phyloP scores from a whole-genome alignment of 352 stramenopile genomes.

The Thalassiosira mediterranea region DNA sequence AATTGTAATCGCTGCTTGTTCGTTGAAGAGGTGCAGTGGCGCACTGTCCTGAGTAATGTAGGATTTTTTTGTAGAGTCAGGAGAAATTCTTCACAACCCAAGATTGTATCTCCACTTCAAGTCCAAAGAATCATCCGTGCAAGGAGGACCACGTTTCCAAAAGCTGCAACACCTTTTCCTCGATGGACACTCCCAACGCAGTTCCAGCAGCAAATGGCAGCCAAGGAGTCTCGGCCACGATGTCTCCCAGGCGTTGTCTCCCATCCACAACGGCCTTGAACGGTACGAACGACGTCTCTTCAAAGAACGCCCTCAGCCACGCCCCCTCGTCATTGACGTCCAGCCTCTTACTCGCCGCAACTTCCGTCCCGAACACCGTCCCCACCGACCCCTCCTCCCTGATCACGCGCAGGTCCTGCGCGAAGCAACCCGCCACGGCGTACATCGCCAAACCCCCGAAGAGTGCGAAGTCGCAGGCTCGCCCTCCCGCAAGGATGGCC shows the following conservation, averaged over 20 bases:
- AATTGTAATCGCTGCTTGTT: no score
- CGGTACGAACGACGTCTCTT: slow-evolving; percentile 58
- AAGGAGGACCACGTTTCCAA: slow-evolving; percentile 15
- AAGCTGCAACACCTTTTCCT: slow-evolving; percentile 26
- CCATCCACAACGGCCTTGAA: slow-evolving; percentile 56
- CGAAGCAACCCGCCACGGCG: slow-evolving; percentile 51
- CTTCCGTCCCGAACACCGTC: slow-evolving; percentile 52
- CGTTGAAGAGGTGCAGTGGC: no score
- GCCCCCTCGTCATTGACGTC: slow-evolving; percentile 17
- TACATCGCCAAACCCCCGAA: slow-evolving; percentile 62
- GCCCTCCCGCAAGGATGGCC: slow-evolving; percentile 19
- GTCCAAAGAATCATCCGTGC: no score
- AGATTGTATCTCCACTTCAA: no score
- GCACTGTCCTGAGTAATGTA: no score
- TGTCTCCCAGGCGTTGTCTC: slow-evolving; percentile 37
- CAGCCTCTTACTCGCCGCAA: no score
- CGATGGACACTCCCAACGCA: slow-evolving; percentile 14
- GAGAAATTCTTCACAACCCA: no score
- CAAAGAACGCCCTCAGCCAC: slow-evolving; percentile 43
- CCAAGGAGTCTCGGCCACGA: slow-evolving; percentile 49
- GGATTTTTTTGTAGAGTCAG: no score
- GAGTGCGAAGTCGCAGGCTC: slow-evolving; percentile 44
- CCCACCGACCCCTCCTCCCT: slow-evolving; percentile 64
- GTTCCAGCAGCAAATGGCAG: slow-evolving; percentile 25
- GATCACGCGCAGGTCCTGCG: slow-evolving; percentile 62